Percentiles rank a stretch among this genome's conserved stretches.
These are phyloP conservation scores for Lagerstroemia speciosa DNA, from an alignment of 345 rosid species.

Conservation along the genomic window DNA sequence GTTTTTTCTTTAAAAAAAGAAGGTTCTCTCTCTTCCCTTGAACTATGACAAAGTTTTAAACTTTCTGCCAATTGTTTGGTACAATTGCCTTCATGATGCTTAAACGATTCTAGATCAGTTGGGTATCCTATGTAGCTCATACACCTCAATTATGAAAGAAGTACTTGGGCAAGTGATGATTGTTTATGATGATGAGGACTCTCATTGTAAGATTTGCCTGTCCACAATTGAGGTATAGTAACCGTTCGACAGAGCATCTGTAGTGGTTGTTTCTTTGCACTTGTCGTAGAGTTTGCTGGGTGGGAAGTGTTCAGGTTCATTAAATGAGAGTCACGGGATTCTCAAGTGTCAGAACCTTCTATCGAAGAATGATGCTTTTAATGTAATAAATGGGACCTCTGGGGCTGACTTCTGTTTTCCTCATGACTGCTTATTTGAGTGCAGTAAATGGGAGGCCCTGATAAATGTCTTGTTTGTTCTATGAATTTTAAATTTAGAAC, in stretches of 20 bases:
- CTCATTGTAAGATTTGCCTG: neutral
- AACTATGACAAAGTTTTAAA: neutral
- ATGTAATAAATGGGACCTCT: constrained; percentile 3
- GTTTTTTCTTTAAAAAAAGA: neutral
- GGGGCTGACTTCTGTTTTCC: neutral
- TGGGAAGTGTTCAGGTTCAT: constrained; percentile 15
- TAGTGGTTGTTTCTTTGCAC: neutral
- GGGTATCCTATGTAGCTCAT: neutral
- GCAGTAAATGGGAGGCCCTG: neutral
- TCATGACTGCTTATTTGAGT: neutral
- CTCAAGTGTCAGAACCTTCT: constrained; percentile 3
- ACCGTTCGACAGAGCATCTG: neutral
- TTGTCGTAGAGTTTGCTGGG: neutral
- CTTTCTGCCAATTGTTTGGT: neutral
- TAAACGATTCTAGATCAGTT: neutral
- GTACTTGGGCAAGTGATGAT: neutral
- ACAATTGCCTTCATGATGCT: neutral
- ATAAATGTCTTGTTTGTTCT: neutral
- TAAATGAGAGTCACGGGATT: constrained; percentile 5
- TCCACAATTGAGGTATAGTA: neutral
- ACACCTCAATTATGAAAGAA: neutral
- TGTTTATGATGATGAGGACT: neutral
- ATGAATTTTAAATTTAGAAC: neutral
- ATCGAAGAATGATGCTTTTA: constrained; percentile 8
- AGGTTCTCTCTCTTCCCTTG: neutral